Evolutionary conservation across 306 rosid species (phyloP).

Genomic region (Glycyrrhiza uralensis): DNA sequence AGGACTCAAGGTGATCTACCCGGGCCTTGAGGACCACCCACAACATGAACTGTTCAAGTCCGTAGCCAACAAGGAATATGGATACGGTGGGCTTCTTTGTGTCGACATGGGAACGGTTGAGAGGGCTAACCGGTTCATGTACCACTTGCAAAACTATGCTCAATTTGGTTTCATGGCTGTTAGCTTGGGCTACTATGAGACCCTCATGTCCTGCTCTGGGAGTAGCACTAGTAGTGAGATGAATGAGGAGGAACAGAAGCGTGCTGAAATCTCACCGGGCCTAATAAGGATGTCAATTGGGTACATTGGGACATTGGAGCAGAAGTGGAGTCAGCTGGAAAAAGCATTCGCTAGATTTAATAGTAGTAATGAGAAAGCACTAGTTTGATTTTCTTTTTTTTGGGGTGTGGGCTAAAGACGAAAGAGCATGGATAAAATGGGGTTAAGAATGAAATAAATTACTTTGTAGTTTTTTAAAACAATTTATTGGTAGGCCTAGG

Average conservation of each 20-base stretch:
- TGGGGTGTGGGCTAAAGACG: neutral
- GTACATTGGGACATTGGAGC: slow-evolving; percentile 79
- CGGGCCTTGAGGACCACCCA: slow-evolving; percentile 78
- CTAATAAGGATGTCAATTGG: slow-evolving; percentile 71
- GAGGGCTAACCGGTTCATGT: slow-evolving; percentile 64
- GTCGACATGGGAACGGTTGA: slow-evolving; percentile 82
- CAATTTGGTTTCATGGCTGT: slow-evolving; percentile 87
- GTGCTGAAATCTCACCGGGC: slow-evolving; percentile 81
- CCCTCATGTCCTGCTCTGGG: slow-evolving; percentile 86
- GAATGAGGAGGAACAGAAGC: slow-evolving; percentile 50
- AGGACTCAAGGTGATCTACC: slow-evolving; percentile 70
- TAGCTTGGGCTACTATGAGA: slow-evolving; percentile 82
- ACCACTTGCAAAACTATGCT: slow-evolving; percentile 48
- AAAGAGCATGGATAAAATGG: no score
- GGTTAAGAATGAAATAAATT: no score
- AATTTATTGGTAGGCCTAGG: no score
- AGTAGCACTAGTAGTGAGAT: slow-evolving; percentile 87
- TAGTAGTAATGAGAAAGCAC: neutral
- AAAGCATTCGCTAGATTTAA: slow-evolving; percentile 52
- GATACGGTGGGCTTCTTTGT: slow-evolving; percentile 76
- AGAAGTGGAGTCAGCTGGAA: slow-evolving; percentile 73
- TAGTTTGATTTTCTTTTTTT: neutral
- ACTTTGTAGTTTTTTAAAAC: no score
- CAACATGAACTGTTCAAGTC: slow-evolving; percentile 56
- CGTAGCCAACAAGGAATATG: slow-evolving; percentile 55